Conservation (phyloP, 176 grass and related monocot genomes). For the Triticum monococcum region DNA sequence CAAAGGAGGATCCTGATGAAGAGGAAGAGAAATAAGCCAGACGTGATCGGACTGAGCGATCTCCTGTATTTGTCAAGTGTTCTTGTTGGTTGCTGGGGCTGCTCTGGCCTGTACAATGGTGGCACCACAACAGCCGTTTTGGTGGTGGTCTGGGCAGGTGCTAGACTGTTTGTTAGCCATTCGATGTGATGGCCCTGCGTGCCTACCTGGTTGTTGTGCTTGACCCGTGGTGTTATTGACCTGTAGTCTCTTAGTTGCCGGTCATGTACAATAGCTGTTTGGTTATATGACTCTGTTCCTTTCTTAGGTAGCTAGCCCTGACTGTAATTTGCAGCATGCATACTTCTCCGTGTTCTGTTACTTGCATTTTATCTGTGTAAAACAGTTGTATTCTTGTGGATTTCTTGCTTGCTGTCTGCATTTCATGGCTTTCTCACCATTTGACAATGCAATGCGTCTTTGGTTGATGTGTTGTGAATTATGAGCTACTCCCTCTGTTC, state of each 20-base stretch:
- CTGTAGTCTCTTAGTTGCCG: slow-evolving; percentile 45
- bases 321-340: slow-evolving; percentile 54
- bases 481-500: no score
- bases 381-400: slow-evolving; percentile 15
- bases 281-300: slow-evolving; percentile 34
- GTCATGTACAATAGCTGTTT: slow-evolving; percentile 67
- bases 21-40: slow-evolving; percentile 37
- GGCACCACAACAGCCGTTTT: slow-evolving; percentile 18
- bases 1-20: slow-evolving; percentile 39
- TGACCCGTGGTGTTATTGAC: slow-evolving; percentile 33
- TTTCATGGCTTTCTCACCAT: neutral
- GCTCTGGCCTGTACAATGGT: slow-evolving; percentile 41
- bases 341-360: slow-evolving; percentile 33
- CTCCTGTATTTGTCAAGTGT: slow-evolving; percentile 17
- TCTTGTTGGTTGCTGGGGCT: neutral
- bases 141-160: slow-evolving; percentile 19
- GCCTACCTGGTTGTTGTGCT: slow-evolving; percentile 42
- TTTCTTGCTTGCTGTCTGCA: neutral
- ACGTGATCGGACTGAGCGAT: neutral
- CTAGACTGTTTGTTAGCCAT: slow-evolving; percentile 38
- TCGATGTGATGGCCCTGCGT: slow-evolving; percentile 19
- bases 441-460: no score
- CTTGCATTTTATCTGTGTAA: slow-evolving; percentile 37
- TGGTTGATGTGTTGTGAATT: no score
- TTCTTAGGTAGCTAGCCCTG: slow-evolving; percentile 47